A percentile compares a stretch with the other conserved stretches of the same genome.
phyloP scores from a whole-genome alignment of 495 filamentous ascomycete genomes.

The Penicillium mononematosum region DNA sequence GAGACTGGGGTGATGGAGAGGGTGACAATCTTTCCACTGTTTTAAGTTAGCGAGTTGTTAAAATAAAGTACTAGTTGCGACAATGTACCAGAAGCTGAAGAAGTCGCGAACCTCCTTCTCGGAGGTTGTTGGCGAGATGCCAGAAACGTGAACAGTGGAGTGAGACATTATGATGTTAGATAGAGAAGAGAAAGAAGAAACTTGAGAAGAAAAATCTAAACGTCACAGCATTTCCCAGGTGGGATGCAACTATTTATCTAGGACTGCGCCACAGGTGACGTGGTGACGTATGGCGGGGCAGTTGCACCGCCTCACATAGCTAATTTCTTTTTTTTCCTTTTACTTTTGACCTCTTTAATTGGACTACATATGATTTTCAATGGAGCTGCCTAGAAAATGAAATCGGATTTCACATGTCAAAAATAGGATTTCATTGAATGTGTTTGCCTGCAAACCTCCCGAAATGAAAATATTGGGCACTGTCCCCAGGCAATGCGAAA shows the following conservation, averaged over 20 bases:
- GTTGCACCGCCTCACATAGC: slow-evolving; percentile 25
- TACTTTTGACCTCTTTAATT: not conserved
- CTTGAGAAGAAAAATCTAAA: not conserved
- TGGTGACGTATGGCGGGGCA: slow-evolving; percentile 31
- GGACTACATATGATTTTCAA: not conserved
- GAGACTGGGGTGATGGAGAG: slow-evolving; percentile 71
- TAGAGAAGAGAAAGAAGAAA: slow-evolving; percentile 4
- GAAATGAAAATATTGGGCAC: slow-evolving; percentile 2
- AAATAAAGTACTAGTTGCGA: not conserved
- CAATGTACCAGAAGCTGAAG: slow-evolving; percentile 95
- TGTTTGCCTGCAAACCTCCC: slow-evolving; percentile 22
- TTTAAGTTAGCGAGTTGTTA: slow-evolving; percentile 25
- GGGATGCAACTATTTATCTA: slow-evolving; percentile 20
- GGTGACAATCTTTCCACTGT: slow-evolving; percentile 84
- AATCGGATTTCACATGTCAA: slow-evolving; percentile 1
- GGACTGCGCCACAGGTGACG: slow-evolving; percentile 29
- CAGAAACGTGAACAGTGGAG: slow-evolving; percentile 61
- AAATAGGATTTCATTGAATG: slow-evolving; percentile 8
- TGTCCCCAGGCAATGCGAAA: slow-evolving; percentile 4
- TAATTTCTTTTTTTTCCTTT: not conserved
- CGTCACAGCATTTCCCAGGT: slow-evolving; percentile 4
- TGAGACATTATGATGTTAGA: slow-evolving; percentile 43
- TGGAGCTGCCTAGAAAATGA: slow-evolving; percentile 2
- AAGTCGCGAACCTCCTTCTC: slow-evolving; percentile 94
- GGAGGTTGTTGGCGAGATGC: slow-evolving; percentile 74